Conservation (phyloP, 495 filamentous ascomycete species). For the Glutinoglossum americanum region DNA sequence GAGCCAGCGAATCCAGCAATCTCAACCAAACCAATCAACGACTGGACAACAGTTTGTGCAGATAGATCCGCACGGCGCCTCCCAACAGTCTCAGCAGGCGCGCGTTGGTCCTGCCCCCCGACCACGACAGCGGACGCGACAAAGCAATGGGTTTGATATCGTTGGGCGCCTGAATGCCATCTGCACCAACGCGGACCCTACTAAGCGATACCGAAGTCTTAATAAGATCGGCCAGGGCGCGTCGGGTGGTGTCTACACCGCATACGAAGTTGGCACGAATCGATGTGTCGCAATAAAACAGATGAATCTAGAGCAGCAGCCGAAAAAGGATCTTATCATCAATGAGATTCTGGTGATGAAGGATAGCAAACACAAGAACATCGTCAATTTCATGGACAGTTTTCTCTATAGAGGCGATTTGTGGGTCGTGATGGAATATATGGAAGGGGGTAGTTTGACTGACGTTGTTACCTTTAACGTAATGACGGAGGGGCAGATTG, state of each 20-base stretch:
- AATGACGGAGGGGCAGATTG: slow-evolving; percentile 94
- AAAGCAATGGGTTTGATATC: slow-evolving; percentile 61
- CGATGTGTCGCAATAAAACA: slow-evolving; percentile 94
- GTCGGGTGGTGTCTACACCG: slow-evolving; percentile 87
- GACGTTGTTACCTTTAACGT: slow-evolving; percentile 98
- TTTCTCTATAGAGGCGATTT: slow-evolving; percentile 73
- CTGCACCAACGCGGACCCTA: slow-evolving; percentile 73
- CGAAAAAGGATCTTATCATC: slow-evolving; percentile 97
- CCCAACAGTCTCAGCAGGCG: slow-evolving; percentile 24
- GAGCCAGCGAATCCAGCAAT: slow-evolving; percentile 31
- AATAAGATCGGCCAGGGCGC: slow-evolving; percentile 96
- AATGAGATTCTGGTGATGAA: slow-evolving; percentile 99
- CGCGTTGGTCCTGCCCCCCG: slow-evolving; percentile 34
- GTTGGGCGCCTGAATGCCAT: slow-evolving; percentile 65
- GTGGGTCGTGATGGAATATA: slow-evolving; percentile 99
- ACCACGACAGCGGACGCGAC: slow-evolving; percentile 53
- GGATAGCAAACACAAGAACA: slow-evolving; percentile 93
- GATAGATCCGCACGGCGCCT: slow-evolving; percentile 33
- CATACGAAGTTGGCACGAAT: slow-evolving; percentile 64
- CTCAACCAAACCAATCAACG: slow-evolving; percentile 21
- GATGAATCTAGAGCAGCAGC: slow-evolving; percentile 97
- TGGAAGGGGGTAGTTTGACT: slow-evolving; percentile 94
- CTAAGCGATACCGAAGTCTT: slow-evolving; percentile 63
- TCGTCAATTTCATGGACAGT: slow-evolving; percentile 97
- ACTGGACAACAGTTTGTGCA: slow-evolving; percentile 15